Evolutionary conservation across 306 rosid species (phyloP).

Genomic region (Hippophae gyantsensis): DNA sequence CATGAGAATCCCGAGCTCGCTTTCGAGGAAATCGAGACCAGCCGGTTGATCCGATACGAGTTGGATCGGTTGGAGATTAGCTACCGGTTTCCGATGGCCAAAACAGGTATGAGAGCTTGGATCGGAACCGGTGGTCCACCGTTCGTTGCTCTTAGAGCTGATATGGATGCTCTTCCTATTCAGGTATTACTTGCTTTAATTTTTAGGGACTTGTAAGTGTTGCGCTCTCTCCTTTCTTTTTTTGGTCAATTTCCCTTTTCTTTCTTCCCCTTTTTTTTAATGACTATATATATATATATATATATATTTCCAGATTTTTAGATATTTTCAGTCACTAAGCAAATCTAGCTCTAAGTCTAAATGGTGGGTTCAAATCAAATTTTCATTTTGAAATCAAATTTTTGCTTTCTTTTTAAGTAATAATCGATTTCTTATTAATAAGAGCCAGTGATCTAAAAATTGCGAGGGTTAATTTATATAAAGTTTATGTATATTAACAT

Average conservation of each 20-base stretch:
- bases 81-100: constrained; percentile 57
- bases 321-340: no score
- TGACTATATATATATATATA: not conserved
- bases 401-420: no score
- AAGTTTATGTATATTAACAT: no score
- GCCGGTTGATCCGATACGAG: constrained; percentile 54
- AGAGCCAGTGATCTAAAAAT: no score
- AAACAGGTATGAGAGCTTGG: constrained; percentile 78
- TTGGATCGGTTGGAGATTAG: constrained; percentile 65
- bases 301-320: not conserved
- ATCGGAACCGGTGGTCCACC: constrained; percentile 92
- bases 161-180: constrained; percentile 98
- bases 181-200: constrained; percentile 36
- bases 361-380: no score
- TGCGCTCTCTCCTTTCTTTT: no score
- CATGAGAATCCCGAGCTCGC: constrained; percentile 86
- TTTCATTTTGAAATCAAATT: no score
- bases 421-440: no score
- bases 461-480: no score
- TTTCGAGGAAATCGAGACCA: constrained; percentile 81
- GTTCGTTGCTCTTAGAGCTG: constrained; percentile 86
- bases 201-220: not conserved
- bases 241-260: not conserved
- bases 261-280: not conserved
- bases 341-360: no score